A percentile compares a stretch with the other conserved stretches of the same genome.
phyloP scores from a whole-genome alignment of 1,139 yeast species.

The Saccharomyces hybrid region DNA sequence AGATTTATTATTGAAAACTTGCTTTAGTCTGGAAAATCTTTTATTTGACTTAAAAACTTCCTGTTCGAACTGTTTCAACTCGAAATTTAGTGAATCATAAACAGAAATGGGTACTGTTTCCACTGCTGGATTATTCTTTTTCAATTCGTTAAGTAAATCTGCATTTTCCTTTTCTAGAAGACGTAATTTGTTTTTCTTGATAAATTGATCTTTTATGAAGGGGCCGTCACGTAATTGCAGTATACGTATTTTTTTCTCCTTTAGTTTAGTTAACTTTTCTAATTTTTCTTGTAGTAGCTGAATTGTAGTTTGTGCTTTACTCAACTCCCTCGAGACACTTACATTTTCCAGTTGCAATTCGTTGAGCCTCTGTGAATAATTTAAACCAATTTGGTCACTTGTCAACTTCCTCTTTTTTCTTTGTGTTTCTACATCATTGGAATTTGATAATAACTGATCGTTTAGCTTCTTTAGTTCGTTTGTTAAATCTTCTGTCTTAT shows the following conservation, averaged over 20 bases:
- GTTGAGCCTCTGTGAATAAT: slow-evolving; percentile 34
- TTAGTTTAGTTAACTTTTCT: slow-evolving; percentile 29
- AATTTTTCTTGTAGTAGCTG: slow-evolving; percentile 35
- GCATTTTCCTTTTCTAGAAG: slow-evolving; percentile 53
- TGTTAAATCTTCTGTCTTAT: slow-evolving; percentile 43
- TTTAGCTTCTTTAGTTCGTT: slow-evolving; percentile 32
- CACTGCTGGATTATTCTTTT: slow-evolving; percentile 11
- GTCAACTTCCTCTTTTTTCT: slow-evolving; percentile 27
- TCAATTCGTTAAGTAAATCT: slow-evolving; percentile 36
- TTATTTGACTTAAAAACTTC: slow-evolving; percentile 50
- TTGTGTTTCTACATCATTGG: slow-evolving; percentile 6
- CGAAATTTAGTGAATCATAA: slow-evolving; percentile 56
- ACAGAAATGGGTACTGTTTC: slow-evolving; percentile 52
- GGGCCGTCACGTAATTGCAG: slow-evolving; percentile 66
- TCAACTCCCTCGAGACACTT: slow-evolving; percentile 36
- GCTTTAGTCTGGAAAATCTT: slow-evolving; percentile 51
- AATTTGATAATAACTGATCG: slow-evolving; percentile 24
- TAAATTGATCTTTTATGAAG: slow-evolving; percentile 51
- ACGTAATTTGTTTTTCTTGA: slow-evolving; percentile 49
- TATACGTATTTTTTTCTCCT: slow-evolving; percentile 42
- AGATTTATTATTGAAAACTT: slow-evolving; percentile 64
- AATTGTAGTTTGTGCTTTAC: slow-evolving; percentile 35
- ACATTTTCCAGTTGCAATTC: slow-evolving; percentile 40
- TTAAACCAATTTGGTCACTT: slow-evolving; percentile 23
- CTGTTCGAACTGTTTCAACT: slow-evolving; percentile 42